Evolutionary conservation across 2,329 filamentous ascomycete species (phyloP), one percentile per base, ranked within the genome.

Genomic region (Talaromyces sp.): DNA sequence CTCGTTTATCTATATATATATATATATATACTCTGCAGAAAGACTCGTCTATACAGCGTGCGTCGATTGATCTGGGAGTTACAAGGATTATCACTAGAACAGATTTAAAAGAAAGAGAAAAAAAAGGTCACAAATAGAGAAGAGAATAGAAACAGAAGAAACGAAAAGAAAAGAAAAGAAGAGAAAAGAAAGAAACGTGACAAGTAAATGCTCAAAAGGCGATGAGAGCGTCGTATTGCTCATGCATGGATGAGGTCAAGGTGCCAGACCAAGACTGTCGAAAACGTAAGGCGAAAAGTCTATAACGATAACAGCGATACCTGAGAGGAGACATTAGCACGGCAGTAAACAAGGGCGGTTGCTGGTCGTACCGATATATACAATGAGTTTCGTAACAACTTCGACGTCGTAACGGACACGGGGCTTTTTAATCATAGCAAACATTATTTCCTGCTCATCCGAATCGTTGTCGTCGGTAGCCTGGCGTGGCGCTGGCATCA

Each of bases 331-430:
- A 5, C 56, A 51, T 47, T 47, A 47, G 44, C 44, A 16, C 3
- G 36, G 14, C 44, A 30, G 27, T 4, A 18, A 54, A 23, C 34
- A 36, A 27, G 7, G 18, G 16, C n/a, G 30, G 12, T 5, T 16
- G 33, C 18, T 28, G 12, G 16, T 78, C 87, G 76, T 79, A 92
- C 94, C 95, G 63, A 89, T 85, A 79, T 99, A 99, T 28, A 99
- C 92, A 69, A 99, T 90, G 64, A 99, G 77, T 78, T 97, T 98
- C 5, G 95, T 98, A 42, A 99, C 90, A 44, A 99, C 94, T 76
- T 99, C 95, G n/a, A 98, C 94, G 76, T 99, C 95, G 72, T 98
- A 99, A 68, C 93, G 84, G 63, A 97, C 93, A 67, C 95, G 87
- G 56, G 95, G 92, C 77, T 89, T 91, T 65, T 92, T 88, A 60